Evolutionary conservation across 2,329 filamentous ascomycete genomes (phyloP), one percentile per base, ranked within the genome.

Genomic region (Monilinia fructicola): DNA sequence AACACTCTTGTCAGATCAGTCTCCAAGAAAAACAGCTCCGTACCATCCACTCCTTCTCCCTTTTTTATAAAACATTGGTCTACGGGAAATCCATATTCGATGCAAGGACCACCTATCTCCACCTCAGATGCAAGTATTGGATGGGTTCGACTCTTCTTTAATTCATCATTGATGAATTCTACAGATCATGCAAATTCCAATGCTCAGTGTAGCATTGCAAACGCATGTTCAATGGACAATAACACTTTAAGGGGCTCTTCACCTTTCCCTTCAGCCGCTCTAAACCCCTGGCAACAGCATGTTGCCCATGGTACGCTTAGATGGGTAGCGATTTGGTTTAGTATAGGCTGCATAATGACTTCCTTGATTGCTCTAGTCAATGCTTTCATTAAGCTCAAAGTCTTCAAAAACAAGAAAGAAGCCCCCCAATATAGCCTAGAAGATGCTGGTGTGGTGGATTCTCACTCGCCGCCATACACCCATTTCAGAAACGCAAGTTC

Each of bases 131-230:
- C 81, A 6, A 78, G 79, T 31, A 71, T 83, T 42, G 79, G 75
- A 10, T 83, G 80, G 79, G 76, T 79, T 12, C 77, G 81, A n/a
- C 74, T 80, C 38, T 83, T 83, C 71, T 83, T 83, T 77, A 83
- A 83, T 69, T 80, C 80, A 0, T 81, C 81, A 1, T 69, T 76
- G 10, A 79, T 76, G 73, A 79, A 74, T 11, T 64, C 74, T 23
- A 70, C 75, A 16, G 69, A 71, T 7, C 71, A 70, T 40, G 44
- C 63, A 35, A 67, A 54, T 14, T 79, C 77, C 62, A 71, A 73
- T 31, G 62, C 69, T 4, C 72, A 73, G 42, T 80, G 78, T 62
- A 66, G 71, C 23, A 35, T 73, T 16, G 58, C 69, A 4, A 70
- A 74, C 46, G 76, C 77, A 16, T 81, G 79, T 67, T 74, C 71